Conservation (phyloP, 2,329 filamentous ascomycete genomes). For the Didymella segeticola region DNA sequence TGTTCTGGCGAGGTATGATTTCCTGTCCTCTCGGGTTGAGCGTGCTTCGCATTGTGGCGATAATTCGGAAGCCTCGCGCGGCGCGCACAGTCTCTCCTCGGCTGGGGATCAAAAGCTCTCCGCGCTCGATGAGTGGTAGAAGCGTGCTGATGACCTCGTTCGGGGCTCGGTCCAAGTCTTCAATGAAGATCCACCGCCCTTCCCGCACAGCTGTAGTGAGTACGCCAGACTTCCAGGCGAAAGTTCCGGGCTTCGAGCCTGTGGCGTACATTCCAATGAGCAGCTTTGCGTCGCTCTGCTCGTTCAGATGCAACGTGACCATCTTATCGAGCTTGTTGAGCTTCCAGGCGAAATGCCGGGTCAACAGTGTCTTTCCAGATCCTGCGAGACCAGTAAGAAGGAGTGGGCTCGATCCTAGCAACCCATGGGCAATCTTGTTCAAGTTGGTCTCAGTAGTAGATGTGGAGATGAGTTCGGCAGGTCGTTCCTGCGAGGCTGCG, state of each 20-base stretch:
- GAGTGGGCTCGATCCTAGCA: conserved; percentile 74
- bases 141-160: conserved; percentile 94
- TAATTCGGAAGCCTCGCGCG: conserved; percentile 83
- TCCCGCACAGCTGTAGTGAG: conserved; percentile 92
- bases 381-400: conserved; percentile 84
- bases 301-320: conserved; percentile 94
- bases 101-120: conserved; percentile 89
- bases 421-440: conserved; percentile 68
- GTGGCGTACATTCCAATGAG: conserved; percentile 94
- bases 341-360: conserved; percentile 80
- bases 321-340: conserved; percentile 81
- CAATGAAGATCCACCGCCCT: conserved; percentile 95
- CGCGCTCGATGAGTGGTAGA: conserved; percentile 87
- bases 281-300: conserved; percentile 97
- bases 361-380: conserved; percentile 86
- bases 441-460: conserved; percentile 76
- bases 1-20: conserved; percentile 69
- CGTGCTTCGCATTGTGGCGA: conserved; percentile 84
- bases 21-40: conserved; percentile 71
- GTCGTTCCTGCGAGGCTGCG: conserved; percentile 33
- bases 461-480: conserved; percentile 63
- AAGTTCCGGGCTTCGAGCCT: conserved; percentile 84
- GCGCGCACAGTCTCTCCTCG: conserved; percentile 86
- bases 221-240: conserved; percentile 90
- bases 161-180: conserved; percentile 93